Conservation (phyloP, 306 rosid genomes). For the Luffa acutangula region DNA sequence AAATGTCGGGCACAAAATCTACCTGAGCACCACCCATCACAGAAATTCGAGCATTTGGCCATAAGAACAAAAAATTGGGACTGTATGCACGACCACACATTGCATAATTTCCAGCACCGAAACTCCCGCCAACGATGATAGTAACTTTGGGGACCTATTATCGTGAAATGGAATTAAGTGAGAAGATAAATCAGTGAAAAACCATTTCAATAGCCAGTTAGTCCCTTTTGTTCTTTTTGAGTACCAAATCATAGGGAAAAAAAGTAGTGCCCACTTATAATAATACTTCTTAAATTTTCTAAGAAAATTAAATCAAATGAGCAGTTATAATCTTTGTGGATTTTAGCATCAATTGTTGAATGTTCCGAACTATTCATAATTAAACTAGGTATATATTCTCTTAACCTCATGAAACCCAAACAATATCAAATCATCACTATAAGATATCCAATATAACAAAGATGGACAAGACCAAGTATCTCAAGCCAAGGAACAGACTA, state of each 20-base stretch:
- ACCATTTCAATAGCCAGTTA: background rate
- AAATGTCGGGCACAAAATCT: background rate
- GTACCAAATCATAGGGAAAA: background rate
- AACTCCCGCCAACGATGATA: constrained; percentile 89
- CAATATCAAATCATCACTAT: background rate
- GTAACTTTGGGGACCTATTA: constrained; percentile 88
- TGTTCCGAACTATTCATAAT: background rate
- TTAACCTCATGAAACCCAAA: background rate
- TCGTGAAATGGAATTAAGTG: constrained; percentile 11
- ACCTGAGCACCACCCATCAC: constrained; percentile 99
- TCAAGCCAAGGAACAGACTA: background rate
- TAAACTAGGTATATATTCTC: background rate
- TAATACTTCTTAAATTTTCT: background rate
- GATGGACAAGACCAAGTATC: background rate
- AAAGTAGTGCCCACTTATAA: background rate
- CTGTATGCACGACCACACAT: constrained; percentile 99
- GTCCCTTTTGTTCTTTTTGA: background rate
- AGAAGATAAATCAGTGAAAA: background rate
- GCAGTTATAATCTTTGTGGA: background rate
- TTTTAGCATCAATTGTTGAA: background rate
- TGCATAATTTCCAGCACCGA: constrained; percentile 96
- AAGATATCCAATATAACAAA: background rate
- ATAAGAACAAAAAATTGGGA: constrained; percentile 87
- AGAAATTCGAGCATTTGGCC: constrained; percentile 95
- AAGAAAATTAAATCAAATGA: background rate